These are phyloP conservation scores for Nidula niveotomentosa DNA, from an alignment of 1,284 basidiomycete species.

Conservation along the genomic window DNA sequence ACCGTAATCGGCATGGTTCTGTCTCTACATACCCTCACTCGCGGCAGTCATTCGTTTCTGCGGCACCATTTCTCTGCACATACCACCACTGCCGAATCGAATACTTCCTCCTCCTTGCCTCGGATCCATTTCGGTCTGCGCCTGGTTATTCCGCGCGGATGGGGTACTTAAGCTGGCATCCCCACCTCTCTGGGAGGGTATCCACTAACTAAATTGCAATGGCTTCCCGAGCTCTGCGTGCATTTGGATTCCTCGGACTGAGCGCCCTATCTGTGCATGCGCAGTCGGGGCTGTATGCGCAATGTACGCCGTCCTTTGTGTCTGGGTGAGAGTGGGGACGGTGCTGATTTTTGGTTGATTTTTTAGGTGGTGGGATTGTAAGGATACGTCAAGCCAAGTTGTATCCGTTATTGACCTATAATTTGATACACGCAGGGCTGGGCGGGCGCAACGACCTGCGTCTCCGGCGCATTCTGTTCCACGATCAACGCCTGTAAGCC, in stretches of 20 bases:
- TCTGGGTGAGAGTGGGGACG: background rate
- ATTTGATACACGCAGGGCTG: slow-evolving; percentile 24
- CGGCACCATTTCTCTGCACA: no score
- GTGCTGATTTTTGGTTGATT: background rate
- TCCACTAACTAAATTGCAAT: no score
- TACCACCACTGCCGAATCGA: no score
- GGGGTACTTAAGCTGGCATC: no score
- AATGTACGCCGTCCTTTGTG: slow-evolving; percentile 10
- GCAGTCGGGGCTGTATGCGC: slow-evolving; percentile 17
- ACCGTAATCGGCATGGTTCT: background rate
- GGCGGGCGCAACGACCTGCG: slow-evolving; percentile 39
- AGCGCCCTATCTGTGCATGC: slow-evolving; percentile 14
- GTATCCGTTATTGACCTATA: background rate
- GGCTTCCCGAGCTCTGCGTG: background rate
- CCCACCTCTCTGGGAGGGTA: no score
- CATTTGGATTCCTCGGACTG: slow-evolving; percentile 13
- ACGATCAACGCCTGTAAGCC: slow-evolving; percentile 24
- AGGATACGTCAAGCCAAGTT: background rate
- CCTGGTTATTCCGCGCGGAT: no score
- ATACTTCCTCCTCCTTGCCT: no score
- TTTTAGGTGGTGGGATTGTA: slow-evolving; percentile 16
- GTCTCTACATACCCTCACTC: background rate
- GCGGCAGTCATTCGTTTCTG: background rate
- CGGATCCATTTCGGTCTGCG: no score
- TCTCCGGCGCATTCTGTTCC: slow-evolving; percentile 32